Base-by-base conservation (phyloP, 345 rosid genomes). In the Iberis pinnata region DNA sequence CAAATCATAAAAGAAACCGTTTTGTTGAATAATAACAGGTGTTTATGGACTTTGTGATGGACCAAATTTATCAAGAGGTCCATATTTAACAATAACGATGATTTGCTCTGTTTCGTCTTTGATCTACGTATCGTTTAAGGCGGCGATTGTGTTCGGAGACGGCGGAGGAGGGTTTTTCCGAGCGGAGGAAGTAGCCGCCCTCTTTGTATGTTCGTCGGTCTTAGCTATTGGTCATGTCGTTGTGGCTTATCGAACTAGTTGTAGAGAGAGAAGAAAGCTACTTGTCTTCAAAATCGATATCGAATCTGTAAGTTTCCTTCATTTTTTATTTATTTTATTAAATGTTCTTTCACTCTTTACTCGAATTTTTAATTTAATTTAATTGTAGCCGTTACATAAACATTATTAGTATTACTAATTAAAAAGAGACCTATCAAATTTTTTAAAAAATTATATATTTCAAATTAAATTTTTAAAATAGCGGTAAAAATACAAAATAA, bases 281-380 rank as follows among this genome's bases (percentile, higher is more conserved):
- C 68, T 84, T 17, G 95, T 90, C 25, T 90, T 75, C 82, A 87
- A 81, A 70, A 90, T 90, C 56, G 98, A 90, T 69, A 90, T 87
- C 48, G 98, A 90, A 84, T 85, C 96, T 63, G 98, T 87, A 76
- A 82, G 98, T 77, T 26, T 43, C 16, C 8, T 29, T 29, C 8
- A 14, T 22, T 10, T 31, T 29, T 18, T n/a, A 11, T 16, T 40
- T 11, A 3, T 6, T 18, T 16, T 36, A 2, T 24, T 22, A n/a
- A n/a, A n/a, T n/a, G n/a, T n/a, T n/a, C n/a, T n/a, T n/a, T n/a
- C n/a, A n/a, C n/a, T n/a, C n/a, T n/a, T n/a, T n/a, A n/a, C n/a
- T n/a, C n/a, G n/a, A n/a, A n/a, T n/a, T n/a, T 6, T 62, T 13
- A 7, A 53, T 45, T 29, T 6, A 29, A 7, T 29, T 29, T 8